A percentile compares a stretch with the other conserved stretches of the same genome.
These are phyloP conservation scores for Lachnellula willkommii DNA, from an alignment of 2,329 filamentous ascomycete genomes.

Conservation along the genomic window DNA sequence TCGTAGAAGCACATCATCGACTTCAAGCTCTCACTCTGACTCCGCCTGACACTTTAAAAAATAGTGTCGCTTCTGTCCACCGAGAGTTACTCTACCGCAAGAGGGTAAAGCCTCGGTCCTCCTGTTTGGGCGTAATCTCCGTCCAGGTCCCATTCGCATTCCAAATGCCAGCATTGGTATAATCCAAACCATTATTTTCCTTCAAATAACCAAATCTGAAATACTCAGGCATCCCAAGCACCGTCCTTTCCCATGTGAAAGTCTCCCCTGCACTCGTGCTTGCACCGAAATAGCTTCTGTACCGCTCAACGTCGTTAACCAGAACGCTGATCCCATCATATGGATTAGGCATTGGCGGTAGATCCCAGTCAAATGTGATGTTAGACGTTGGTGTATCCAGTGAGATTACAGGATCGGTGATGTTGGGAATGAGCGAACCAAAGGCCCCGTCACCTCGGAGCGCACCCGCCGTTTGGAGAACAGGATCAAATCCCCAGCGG, in stretches of 20 bases:
- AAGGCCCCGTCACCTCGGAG: too few species aligned
- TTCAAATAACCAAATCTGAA: constrained; percentile 72
- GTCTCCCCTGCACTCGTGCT: constrained; percentile 34
- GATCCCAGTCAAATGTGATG: too few species aligned
- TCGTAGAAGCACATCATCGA: too few species aligned
- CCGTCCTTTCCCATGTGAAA: constrained; percentile 55
- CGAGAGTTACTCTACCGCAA: too few species aligned
- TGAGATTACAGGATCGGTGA: too few species aligned
- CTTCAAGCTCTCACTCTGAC: too few species aligned
- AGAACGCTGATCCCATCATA: constrained; percentile 77
- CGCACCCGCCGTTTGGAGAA: constrained; percentile 70
- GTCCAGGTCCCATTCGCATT: constrained; percentile 58
- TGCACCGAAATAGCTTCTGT: constrained; percentile 61
- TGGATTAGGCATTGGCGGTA: constrained; percentile 28
- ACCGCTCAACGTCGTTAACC: constrained; percentile 81
- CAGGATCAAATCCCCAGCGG: constrained; percentile 84
- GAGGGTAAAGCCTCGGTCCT: too few species aligned
- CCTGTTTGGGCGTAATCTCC: background rate
- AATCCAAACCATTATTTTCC: constrained; percentile 61
- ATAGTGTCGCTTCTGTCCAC: too few species aligned
- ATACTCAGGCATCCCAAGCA: constrained; percentile 55
- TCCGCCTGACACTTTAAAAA: too few species aligned
- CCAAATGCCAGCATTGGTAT: constrained; percentile 72
- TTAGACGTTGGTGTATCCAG: too few species aligned
- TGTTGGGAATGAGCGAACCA: too few species aligned